These are phyloP conservation scores for Kwoniella mangroviensis DNA, from an alignment of 768 basidiomycete genomes.

Conservation along the genomic window DNA sequence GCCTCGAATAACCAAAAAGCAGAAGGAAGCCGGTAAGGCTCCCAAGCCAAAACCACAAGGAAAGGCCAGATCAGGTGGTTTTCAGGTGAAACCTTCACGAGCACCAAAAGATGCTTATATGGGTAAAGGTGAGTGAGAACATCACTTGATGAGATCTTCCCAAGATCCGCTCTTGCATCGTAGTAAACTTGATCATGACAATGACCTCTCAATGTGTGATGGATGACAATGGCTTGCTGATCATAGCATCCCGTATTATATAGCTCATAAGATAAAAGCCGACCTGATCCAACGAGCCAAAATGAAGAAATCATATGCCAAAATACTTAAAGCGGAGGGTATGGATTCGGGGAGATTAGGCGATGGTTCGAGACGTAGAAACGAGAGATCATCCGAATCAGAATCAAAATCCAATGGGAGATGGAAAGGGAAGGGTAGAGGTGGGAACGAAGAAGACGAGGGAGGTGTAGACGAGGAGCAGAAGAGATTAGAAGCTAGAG, in stretches of 20 bases:
- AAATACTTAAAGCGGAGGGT: conserved; percentile 79
- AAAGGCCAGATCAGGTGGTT: conserved; percentile 39
- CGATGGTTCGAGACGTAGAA: conserved; percentile 34
- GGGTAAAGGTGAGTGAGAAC: conserved; percentile 53
- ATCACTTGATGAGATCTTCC: background rate
- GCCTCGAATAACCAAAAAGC: conserved; percentile 44
- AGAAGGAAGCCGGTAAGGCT: conserved; percentile 36
- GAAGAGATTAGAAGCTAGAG: conserved; percentile 10
- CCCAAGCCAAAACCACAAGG: conserved; percentile 15
- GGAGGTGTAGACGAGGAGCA: conserved; percentile 25
- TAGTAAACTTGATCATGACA: background rate
- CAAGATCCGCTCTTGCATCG: background rate
- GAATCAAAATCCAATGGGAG: conserved; percentile 10
- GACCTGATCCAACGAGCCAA: conserved; percentile 54
- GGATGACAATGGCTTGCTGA: background rate
- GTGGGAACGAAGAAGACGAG: conserved; percentile 14
- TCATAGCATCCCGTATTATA: background rate
- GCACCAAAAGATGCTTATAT: conserved; percentile 58
- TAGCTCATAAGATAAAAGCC: conserved; percentile 57
- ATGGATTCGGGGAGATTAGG: conserved; percentile 71
- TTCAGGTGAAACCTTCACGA: conserved; percentile 56
- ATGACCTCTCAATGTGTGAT: background rate
- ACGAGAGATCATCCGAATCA: conserved; percentile 13
- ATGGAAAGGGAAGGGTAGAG: conserved; percentile 26
- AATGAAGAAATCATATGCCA: conserved; percentile 63